phyloP scores from a whole-genome alignment of 2,329 filamentous ascomycete genomes.

The Xylaria digitata region DNA sequence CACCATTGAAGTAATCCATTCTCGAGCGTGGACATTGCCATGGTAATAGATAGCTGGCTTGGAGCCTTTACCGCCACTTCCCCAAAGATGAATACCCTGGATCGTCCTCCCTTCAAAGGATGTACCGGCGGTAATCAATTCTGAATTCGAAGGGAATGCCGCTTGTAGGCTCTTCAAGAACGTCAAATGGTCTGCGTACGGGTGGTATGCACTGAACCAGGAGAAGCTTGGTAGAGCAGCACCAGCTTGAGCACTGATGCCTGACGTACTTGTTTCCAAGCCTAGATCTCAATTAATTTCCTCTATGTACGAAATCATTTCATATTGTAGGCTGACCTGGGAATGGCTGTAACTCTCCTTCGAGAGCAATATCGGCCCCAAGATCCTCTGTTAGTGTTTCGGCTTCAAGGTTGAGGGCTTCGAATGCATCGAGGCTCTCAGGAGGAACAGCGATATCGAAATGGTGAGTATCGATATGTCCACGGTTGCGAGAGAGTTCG shows the following conservation, averaged over 20 bases:
- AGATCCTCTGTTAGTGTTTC: conserved; percentile 49
- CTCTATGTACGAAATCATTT: neutral
- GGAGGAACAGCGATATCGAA: conserved; percentile 52
- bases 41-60: conserved; percentile 63
- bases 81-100: conserved; percentile 69
- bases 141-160: conserved; percentile 59
- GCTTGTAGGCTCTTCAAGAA: conserved; percentile 61
- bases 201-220: conserved; percentile 67
- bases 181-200: conserved; percentile 63
- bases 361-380: conserved; percentile 49
- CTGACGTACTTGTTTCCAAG: conserved; percentile 30
- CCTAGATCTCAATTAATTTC: conserved; percentile 33
- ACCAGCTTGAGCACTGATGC: conserved; percentile 40
- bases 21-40: conserved; percentile 54
- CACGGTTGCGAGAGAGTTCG: conserved; percentile 47
- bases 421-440: conserved; percentile 48
- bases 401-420: conserved; percentile 47
- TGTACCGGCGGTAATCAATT: conserved; percentile 60
- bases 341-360: conserved; percentile 49
- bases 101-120: conserved; percentile 64
- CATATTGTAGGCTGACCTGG: conserved; percentile 38
- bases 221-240: conserved; percentile 51
- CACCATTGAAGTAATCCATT: conserved; percentile 50
- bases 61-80: conserved; percentile 56
- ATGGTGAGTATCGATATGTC: conserved; percentile 42